phyloP scores from a whole-genome alignment of 1,139 yeast species.

The Meyerozyma sp. region DNA sequence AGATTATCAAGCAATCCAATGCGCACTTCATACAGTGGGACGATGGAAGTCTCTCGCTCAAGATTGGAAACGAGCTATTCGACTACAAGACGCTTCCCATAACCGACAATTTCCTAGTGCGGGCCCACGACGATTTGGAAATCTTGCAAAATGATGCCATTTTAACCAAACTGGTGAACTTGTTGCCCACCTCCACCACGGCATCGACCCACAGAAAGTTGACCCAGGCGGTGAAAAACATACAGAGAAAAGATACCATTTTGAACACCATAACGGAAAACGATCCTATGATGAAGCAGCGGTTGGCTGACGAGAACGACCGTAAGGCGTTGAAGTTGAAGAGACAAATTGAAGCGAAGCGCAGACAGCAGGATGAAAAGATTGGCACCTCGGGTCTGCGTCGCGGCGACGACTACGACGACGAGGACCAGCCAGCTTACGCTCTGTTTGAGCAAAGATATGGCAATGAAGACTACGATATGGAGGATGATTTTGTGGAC shows the following conservation, averaged over 20 bases:
- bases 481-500: slow-evolving; percentile 41
- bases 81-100: slow-evolving; percentile 68
- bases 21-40: slow-evolving; percentile 92
- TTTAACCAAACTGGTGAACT: slow-evolving; percentile 55
- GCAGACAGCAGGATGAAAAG: slow-evolving; percentile 43
- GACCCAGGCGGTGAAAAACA: slow-evolving; percentile 70
- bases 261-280: slow-evolving; percentile 64
- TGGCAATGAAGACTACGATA: slow-evolving; percentile 41
- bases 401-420: slow-evolving; percentile 21
- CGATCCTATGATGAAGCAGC: slow-evolving; percentile 84
- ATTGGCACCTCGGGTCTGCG: slow-evolving; percentile 16
- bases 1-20: slow-evolving; percentile 76
- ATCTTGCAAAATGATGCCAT: slow-evolving; percentile 54
- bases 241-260: slow-evolving; percentile 57
- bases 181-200: slow-evolving; percentile 83
- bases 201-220: slow-evolving; percentile 78
- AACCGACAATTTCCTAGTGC: slow-evolving; percentile 67
- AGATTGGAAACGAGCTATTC: slow-evolving; percentile 82
- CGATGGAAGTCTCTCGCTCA: slow-evolving; percentile 82
- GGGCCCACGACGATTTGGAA: slow-evolving; percentile 68
- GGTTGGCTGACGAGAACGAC: slow-evolving; percentile 76
- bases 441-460: slow-evolving; percentile 37
- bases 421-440: slow-evolving; percentile 32
- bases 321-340: slow-evolving; percentile 64
- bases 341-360: slow-evolving; percentile 57